Evolutionary conservation across 2,329 filamentous ascomycete genomes (phyloP).

Genomic region (Graphiopsis chlorocephala): DNA sequence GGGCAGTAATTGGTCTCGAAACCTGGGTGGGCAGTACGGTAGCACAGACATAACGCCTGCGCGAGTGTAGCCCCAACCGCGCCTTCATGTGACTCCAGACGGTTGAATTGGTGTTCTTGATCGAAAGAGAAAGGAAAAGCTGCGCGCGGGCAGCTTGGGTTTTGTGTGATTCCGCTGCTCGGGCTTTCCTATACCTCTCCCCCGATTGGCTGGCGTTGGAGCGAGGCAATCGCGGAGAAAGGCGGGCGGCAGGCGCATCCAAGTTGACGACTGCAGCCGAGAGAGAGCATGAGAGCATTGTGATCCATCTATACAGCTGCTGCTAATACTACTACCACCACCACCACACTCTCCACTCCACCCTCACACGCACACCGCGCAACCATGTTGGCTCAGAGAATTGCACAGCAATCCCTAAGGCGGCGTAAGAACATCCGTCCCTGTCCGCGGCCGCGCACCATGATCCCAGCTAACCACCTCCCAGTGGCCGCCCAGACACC

Average conservation of each 20-base stretch:
- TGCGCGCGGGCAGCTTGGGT: background rate
- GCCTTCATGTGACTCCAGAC: constrained; percentile 34
- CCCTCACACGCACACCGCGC: constrained; percentile 25
- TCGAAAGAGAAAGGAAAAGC: constrained; percentile 16
- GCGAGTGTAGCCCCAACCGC: constrained; percentile 29
- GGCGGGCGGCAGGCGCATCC: background rate
- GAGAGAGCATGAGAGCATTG: background rate
- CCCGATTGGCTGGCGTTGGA: constrained; percentile 20
- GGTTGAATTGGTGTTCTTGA: constrained; percentile 22
- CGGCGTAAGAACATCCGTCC: constrained; percentile 35
- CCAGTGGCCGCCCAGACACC: constrained; percentile 47
- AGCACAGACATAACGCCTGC: constrained; percentile 32
- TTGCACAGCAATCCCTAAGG: constrained; percentile 44
- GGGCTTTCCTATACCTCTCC: background rate
- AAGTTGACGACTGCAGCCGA: background rate
- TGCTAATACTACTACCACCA: constrained; percentile 27
- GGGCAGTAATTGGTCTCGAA: constrained; percentile 46
- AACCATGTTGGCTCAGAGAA: constrained; percentile 45
- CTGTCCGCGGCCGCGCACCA: background rate
- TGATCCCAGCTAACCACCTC: constrained; percentile 19
- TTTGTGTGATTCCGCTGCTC: background rate
- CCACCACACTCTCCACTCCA: constrained; percentile 24
- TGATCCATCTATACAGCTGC: background rate
- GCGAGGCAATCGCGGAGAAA: constrained; percentile 15
- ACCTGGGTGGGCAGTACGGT: constrained; percentile 30